A percentile compares a stretch with the other conserved stretches of the same genome.
Evolutionary conservation across 805 yeast genomes (phyloP).

Genomic region (Ogataea chonburiensis): DNA sequence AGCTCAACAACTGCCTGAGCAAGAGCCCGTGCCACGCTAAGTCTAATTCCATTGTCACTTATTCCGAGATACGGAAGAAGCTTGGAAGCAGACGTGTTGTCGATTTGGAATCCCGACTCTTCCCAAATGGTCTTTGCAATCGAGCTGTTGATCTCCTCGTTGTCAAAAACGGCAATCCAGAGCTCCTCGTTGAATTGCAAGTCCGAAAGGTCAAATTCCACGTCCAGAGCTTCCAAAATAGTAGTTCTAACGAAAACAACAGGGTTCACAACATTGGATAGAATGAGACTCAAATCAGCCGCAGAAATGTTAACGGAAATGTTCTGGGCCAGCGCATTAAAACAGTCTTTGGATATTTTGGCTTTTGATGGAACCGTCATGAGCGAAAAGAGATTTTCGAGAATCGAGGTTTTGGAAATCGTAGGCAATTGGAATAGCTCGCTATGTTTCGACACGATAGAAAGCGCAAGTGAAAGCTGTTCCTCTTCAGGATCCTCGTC

Average conservation of each 20-base stretch:
- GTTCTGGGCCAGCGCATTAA: constrained; percentile 72
- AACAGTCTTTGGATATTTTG: constrained; percentile 79
- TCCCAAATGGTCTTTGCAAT: constrained; percentile 83
- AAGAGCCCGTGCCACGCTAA: constrained; percentile 70
- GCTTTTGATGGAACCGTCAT: constrained; percentile 76
- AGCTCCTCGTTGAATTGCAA: constrained; percentile 49
- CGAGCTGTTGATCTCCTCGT: constrained; percentile 57
- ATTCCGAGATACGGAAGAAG: constrained; percentile 53
- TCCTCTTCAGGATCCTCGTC: constrained; percentile 91
- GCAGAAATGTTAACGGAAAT: constrained; percentile 60
- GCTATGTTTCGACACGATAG: constrained; percentile 66
- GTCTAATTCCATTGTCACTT: constrained; percentile 63
- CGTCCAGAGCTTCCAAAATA: constrained; percentile 78
- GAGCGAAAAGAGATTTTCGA: constrained; percentile 61
- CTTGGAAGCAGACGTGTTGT: constrained; percentile 42
- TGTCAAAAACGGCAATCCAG: constrained; percentile 77
- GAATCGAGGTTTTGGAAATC: constrained; percentile 67
- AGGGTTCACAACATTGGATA: constrained; percentile 56
- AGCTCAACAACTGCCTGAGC: constrained; percentile 50
- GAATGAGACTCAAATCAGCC: constrained; percentile 57
- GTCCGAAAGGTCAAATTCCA: constrained; percentile 67
- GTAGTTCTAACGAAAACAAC: constrained; percentile 74
- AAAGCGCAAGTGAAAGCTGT: constrained; percentile 72
- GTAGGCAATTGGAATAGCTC: constrained; percentile 63
- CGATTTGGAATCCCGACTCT: constrained; percentile 59